Base-by-base conservation (phyloP, 2,329 filamentous ascomycete genomes). In the Calonectria ilicicola region DNA sequence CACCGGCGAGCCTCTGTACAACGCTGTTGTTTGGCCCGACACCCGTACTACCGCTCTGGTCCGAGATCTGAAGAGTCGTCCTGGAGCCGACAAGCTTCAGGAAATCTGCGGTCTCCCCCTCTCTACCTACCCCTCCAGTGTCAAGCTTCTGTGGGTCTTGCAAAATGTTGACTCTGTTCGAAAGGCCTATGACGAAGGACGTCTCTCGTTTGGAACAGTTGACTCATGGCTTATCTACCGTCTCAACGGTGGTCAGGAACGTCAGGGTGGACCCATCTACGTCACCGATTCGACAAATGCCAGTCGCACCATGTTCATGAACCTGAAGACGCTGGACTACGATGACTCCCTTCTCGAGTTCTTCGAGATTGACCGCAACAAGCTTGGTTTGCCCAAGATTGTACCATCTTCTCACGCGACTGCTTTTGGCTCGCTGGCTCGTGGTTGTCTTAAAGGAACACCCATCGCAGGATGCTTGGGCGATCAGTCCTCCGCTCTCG, bases 241-340 rank as follows among this genome's bases (percentile, higher is more conserved):
- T 78, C 89, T 98, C 64, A 95, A 97, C 80, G 95, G 94, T 70
- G 93, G 93, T 63, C 88, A 86, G 38, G 87, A 91, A 72, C 91
- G 89, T 65, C 85, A 86, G 69, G 81, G 77, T n/a, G 80, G 80
- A 19, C 89, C 91, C 62, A 84, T 95, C 51, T 92, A 94, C 81
- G 94, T 98, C 70, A 97, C 95, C 0, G 95, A 98, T 83, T 91
- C 93, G 60, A 95, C 94, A 73, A 98, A 98, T 82, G 95, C 95
- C 23, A 96, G 94, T 66, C 89, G 95, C 80, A 98, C 95, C 73
- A 97, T 98, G 95, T 97, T 98, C 84, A 96, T 98, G 93, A 95
- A 98, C 84, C 88, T 98, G 67, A 89, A 92, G 78, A 96, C 92
- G 14, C 88, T 95, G 72, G 84, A 95, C 79, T 98, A 98, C 84